Base-by-base conservation (phyloP, 257 asterid genomes). In the Gentiana macrophylla region DNA sequence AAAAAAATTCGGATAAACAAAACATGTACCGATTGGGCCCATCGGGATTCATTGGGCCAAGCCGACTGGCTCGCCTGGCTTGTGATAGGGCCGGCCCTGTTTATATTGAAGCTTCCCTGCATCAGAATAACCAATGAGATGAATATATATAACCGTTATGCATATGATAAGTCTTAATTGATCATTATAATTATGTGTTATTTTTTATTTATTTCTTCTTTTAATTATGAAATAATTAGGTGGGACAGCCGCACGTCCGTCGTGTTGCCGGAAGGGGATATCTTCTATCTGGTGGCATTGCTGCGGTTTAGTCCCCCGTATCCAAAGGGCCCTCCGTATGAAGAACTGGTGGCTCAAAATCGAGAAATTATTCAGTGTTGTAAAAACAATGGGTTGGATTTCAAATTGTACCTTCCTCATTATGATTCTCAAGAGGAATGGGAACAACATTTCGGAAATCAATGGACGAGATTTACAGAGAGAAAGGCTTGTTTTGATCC, bases 321-420 rank as follows among this genome's bases (percentile, higher is more conserved):
- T 38, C 76, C 84, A 6, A 70, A 73, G 5, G 90, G 83, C 0
- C 60, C 79, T 6, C 72, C 89, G 0, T 75, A 61, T 8, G 78
- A 79, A 13, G 80, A 86, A 60, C 76, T 87, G 89, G 72, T 79
- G 33, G 84, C 74, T 5, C 92, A 90, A 55, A 90, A 90, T 69
- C 74, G 74, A 36, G 87, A 84, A 52, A 79, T 90, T 11, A 49
- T 90, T 24, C 77, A 75, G 59, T 67, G 64, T 4, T 90, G 98
- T 75, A 59, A 11, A 1, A 50, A 72, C 3, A 75, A 76, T 60
- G 84, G 80, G 1, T 63, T 86, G 6, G 80, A 82, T 59, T 74
- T 61, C 82, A 90, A 91, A 78, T 55, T 85, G 70, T 91, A 91
- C 72, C 93, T 91, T 53, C 98, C 98, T 0, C 91, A 79, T 68